A percentile compares a stretch with the other conserved stretches of the same genome.
phyloP scores from a whole-genome alignment of 257 asterid genomes.

The Linaria vulgaris region DNA sequence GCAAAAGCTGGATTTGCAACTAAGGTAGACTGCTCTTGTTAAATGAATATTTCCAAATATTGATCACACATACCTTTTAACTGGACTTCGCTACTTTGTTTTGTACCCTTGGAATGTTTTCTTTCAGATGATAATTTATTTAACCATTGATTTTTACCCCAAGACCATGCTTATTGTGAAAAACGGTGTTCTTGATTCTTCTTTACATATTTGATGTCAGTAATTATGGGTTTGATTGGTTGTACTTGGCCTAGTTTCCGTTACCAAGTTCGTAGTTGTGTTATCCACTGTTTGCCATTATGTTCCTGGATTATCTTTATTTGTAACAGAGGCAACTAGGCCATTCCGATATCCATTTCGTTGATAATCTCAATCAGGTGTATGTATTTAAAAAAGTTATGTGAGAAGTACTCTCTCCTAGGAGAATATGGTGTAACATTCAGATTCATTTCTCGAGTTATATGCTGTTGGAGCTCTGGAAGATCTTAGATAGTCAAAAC shows the following conservation, averaged over 20 bases:
- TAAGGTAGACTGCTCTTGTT: conserved; percentile 49
- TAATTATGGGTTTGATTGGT: neutral
- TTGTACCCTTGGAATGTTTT: neutral
- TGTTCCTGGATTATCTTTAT: neutral
- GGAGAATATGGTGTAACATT: conserved; percentile 7
- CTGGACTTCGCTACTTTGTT: neutral
- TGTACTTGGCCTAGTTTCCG: conserved; percentile 12
- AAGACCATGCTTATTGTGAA: conserved; percentile 15
- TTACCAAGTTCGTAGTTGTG: conserved; percentile 3
- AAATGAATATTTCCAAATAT: conserved; percentile 7
- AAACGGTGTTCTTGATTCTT: conserved; percentile 13
- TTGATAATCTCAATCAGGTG: neutral
- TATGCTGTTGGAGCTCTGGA: conserved; percentile 15
- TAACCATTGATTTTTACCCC: neutral
- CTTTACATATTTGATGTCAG: conserved; percentile 2
- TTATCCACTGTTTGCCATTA: conserved; percentile 7
- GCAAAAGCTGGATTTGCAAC: conserved; percentile 80
- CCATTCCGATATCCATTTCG: neutral
- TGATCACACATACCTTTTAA: conserved; percentile 13
- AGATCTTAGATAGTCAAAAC: conserved; percentile 8
- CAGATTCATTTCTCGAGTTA: neutral
- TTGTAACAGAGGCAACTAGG: neutral
- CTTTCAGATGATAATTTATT: neutral
- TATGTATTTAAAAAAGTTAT: neutral
- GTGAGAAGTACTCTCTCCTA: conserved; percentile 11